Evolutionary conservation across 495 filamentous ascomycete species (phyloP).

Genomic region (Chaetomium fimeti): DNA sequence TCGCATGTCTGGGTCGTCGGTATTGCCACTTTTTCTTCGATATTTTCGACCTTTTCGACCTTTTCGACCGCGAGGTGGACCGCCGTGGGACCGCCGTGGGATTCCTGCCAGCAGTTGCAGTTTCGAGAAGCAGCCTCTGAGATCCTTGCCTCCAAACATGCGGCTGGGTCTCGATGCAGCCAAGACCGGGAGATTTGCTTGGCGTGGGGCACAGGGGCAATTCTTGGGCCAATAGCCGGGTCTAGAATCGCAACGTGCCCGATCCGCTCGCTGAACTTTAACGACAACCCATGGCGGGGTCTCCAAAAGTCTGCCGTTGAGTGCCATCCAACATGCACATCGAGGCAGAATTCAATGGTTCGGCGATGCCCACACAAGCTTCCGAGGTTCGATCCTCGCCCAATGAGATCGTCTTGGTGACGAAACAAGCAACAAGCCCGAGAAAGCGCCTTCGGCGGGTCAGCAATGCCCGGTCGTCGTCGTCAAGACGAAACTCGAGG

Average conservation of each 20-base stretch:
- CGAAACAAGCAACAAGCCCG: not conserved
- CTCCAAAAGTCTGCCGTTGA: not conserved
- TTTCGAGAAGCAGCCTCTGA: not conserved
- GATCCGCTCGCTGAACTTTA: constrained; percentile 10
- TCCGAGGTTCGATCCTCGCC: not conserved
- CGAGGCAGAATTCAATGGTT: not conserved
- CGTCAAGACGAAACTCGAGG: not conserved
- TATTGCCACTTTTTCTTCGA: too few relatives aligned
- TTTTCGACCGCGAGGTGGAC: not conserved
- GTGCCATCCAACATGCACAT: not conserved
- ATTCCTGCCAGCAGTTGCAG: not conserved
- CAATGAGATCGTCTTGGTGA: not conserved
- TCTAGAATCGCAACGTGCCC: constrained; percentile 17
- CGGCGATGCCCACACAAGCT: not conserved
- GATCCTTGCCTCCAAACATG: not conserved
- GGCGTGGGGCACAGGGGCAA: not conserved
- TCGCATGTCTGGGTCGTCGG: too few relatives aligned
- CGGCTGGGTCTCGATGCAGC: not conserved
- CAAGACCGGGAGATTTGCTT: not conserved
- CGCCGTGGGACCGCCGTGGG: not conserved
- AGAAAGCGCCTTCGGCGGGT: not conserved
- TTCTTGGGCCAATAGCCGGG: constrained; percentile 9
- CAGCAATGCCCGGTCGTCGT: not conserved
- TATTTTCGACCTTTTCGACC: too few relatives aligned
- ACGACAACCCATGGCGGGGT: constrained; percentile 1